Conservation (phyloP, 495 filamentous ascomycete species). For the Poronia punctata region DNA sequence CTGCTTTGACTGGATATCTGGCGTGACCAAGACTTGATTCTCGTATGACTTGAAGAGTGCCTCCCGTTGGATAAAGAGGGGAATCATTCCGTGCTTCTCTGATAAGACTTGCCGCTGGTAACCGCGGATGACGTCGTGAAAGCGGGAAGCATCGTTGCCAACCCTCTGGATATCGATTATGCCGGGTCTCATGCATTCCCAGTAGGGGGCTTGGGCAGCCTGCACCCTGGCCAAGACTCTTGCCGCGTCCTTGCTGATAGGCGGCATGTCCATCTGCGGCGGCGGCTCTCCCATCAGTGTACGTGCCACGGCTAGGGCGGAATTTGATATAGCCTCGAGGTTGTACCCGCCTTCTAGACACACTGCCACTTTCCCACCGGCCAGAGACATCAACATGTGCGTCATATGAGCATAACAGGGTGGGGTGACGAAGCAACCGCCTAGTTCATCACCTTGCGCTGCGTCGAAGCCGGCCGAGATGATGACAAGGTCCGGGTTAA, state of each 20-base stretch:
- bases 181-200: slow-evolving; percentile 53
- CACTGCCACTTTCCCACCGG: slow-evolving; percentile 80
- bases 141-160: slow-evolving; percentile 23
- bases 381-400: slow-evolving; percentile 96
- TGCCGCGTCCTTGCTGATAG: slow-evolving; percentile 42
- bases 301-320: slow-evolving; percentile 81
- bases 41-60: slow-evolving; percentile 70
- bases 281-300: slow-evolving; percentile 95
- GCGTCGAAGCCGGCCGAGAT: slow-evolving; percentile 96
- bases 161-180: slow-evolving; percentile 38
- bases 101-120: slow-evolving; percentile 64
- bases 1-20: slow-evolving; percentile 26
- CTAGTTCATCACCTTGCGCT: slow-evolving; percentile 84
- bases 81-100: slow-evolving; percentile 65
- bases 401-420: slow-evolving; percentile 97
- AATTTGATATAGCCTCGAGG: slow-evolving; percentile 81
- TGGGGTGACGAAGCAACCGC: slow-evolving; percentile 85
- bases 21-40: slow-evolving; percentile 83
- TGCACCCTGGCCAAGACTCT: slow-evolving; percentile 45
- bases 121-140: slow-evolving; percentile 64
- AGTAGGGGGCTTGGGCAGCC: slow-evolving; percentile 48
- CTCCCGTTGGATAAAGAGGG: slow-evolving; percentile 65
- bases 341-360: slow-evolving; percentile 97
- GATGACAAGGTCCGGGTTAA: slow-evolving; percentile 90
- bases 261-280: slow-evolving; percentile 51